Evolutionary conservation across 2,329 filamentous ascomycete genomes (phyloP), one percentile per base, ranked within the genome.

Genomic region (Cercospora sp.): DNA sequence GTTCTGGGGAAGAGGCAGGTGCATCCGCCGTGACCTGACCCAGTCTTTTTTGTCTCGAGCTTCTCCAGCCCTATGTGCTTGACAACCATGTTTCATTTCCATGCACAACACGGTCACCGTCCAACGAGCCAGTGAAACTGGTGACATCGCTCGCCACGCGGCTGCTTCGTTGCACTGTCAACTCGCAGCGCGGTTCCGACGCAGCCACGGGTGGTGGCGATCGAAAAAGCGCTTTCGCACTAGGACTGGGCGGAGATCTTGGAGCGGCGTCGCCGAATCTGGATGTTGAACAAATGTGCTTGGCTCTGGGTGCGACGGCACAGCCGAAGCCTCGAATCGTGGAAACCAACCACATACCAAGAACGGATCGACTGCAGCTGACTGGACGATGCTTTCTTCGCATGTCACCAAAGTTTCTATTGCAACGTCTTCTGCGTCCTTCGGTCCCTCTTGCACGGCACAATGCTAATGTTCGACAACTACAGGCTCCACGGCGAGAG

Each of bases 401-500:
- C 59, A 26, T 53, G 45, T 63, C 48, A 63, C 60, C 57, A 68
- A 26, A 40, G 18, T 53, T 64, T 33, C 20, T 7, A 36, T 40
- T 28, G 31, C 30, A 20, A 31, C 48, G 13, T 51, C n/a, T 64
- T 40, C 16, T 57, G 51, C 61, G 20, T 64, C 23, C 48, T 64
- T 57, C 45, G 16, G 51, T 51, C 51, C n/a, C 30, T 40, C 45
- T 23, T 9, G 13, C 45, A 57, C 30, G 28, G 30, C 53, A 68
- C 61, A 16, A 71, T 71, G 71, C 71, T 72, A 26, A 61, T 63
- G 51, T 48, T 63, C 23, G 45, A 59, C 26, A 45, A 69, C 63
- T 53, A 70, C 76, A 87, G 86, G 75, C 79, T 88, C 65, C 86
- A 87, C 71, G 87, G 87, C 73, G 87, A 89, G 77, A 82, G 82